phyloP scores from a whole-genome alignment of 768 basidiomycete species.

The Russula ochroleuca region DNA sequence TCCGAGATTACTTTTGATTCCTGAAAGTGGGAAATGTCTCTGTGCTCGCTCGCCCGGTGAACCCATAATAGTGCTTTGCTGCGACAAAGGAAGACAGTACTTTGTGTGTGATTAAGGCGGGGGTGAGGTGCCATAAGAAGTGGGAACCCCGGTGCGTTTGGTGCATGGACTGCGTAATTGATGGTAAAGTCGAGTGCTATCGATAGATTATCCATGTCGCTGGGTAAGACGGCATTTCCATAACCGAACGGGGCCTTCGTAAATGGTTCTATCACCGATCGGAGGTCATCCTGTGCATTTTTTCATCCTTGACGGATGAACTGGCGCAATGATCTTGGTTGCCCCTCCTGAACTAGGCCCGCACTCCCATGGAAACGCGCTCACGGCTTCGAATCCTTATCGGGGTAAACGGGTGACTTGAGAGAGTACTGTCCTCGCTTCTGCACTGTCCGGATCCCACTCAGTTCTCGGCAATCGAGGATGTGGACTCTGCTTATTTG shows the following conservation, averaged over 20 bases:
- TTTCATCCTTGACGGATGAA: not conserved
- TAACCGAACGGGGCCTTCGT: not conserved
- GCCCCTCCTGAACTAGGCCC: not conserved
- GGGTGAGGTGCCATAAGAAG: conserved; percentile 3
- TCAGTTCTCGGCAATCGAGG: not conserved
- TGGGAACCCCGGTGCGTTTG: not conserved
- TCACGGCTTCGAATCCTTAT: not conserved
- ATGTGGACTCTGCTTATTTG: conserved; percentile 7
- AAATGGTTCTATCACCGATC: conserved; percentile 8
- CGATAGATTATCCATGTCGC: conserved; percentile 3
- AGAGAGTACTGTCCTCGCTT: not conserved
- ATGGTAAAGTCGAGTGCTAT: conserved; percentile 9
- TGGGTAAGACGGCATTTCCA: conserved; percentile 14
- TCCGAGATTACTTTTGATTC: conserved; percentile 9
- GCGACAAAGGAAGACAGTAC: not conserved
- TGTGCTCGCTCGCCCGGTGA: not conserved
- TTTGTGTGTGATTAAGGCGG: conserved; percentile 11
- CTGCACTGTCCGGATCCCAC: not conserved
- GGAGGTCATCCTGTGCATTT: not conserved
- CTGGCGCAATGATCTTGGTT: conserved; percentile 18
- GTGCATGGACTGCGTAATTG: not conserved
- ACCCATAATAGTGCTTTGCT: not conserved
- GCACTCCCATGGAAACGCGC: not conserved
- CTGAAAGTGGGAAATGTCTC: conserved; percentile 5
- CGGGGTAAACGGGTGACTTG: not conserved